A percentile compares a stretch with the other conserved stretches of the same genome.
These are phyloP conservation scores for Macrolepiota dolichaula DNA, from an alignment of 768 basidiomycete genomes.

Conservation along the genomic window DNA sequence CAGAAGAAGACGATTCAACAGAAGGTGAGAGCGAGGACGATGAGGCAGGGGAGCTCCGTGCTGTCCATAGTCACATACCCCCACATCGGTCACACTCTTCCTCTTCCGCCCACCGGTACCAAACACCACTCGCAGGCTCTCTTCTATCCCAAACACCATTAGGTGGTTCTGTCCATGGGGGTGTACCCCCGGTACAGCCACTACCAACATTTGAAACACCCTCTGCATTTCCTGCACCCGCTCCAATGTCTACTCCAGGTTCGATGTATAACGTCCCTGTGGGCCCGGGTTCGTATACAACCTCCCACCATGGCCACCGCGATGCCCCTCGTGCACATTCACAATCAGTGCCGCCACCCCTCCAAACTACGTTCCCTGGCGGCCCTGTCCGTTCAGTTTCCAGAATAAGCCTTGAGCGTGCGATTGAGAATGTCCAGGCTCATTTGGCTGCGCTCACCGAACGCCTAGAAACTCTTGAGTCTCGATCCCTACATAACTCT, in stretches of 20 bases:
- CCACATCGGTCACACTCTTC: slow-evolving; percentile 68
- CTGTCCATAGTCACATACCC: not conserved
- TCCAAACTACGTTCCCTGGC: slow-evolving; percentile 21
- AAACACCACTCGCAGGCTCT: slow-evolving; percentile 69
- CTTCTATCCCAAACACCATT: slow-evolving; percentile 53
- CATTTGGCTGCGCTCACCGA: slow-evolving; percentile 81
- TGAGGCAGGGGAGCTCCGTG: slow-evolving; percentile 41
- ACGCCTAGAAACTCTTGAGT: slow-evolving; percentile 71
- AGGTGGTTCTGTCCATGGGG: slow-evolving; percentile 17
- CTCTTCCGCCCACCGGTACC: slow-evolving; percentile 72
- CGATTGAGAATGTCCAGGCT: slow-evolving; percentile 76
- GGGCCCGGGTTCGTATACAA: slow-evolving; percentile 30
- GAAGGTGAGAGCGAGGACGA: slow-evolving; percentile 40
- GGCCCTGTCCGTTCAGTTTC: slow-evolving; percentile 43
- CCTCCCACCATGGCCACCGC: slow-evolving; percentile 23
- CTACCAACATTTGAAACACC: slow-evolving; percentile 66
- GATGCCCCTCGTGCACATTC: slow-evolving; percentile 25
- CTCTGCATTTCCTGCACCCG: slow-evolving; percentile 62
- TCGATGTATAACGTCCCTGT: slow-evolving; percentile 23
- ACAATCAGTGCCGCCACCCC: slow-evolving; percentile 20
- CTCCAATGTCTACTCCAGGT: slow-evolving; percentile 28
- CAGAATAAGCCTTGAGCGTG: slow-evolving; percentile 60
- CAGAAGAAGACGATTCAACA: slow-evolving; percentile 13
- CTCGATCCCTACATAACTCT: slow-evolving; percentile 39
- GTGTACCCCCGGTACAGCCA: slow-evolving; percentile 67